Evolutionary conservation across 1,284 basidiomycete species (phyloP).

Genomic region (Cystobasidium pallidum): DNA sequence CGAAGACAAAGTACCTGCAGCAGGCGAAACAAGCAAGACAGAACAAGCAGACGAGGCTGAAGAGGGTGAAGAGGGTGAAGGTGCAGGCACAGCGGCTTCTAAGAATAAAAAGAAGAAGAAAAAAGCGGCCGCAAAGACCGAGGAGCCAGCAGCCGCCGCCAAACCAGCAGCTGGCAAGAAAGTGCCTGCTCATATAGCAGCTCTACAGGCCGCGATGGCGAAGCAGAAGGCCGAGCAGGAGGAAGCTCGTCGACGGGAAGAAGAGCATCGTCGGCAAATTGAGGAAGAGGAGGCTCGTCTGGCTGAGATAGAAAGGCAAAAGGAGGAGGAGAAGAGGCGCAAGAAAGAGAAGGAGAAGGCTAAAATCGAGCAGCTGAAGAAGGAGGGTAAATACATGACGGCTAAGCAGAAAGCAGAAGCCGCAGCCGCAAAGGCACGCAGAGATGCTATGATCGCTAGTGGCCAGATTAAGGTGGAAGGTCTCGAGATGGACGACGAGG

Average conservation of each 20-base stretch:
- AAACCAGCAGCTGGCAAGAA: constrained; percentile 57
- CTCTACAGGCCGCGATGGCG: constrained; percentile 73
- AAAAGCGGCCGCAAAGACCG: constrained; percentile 56
- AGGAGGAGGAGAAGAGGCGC: constrained; percentile 68
- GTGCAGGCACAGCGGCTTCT: constrained; percentile 60
- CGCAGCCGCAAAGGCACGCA: constrained; percentile 85
- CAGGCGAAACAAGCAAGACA: constrained; percentile 29
- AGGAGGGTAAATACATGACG: constrained; percentile 82
- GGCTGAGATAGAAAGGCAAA: constrained; percentile 70
- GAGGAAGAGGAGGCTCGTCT: constrained; percentile 82
- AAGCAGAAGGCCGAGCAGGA: constrained; percentile 83
- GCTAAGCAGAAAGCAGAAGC: constrained; percentile 96
- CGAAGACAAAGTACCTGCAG: constrained; percentile 14
- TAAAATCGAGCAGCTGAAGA: constrained; percentile 66
- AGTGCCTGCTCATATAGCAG: constrained; percentile 49
- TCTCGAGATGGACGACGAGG: constrained; percentile 64
- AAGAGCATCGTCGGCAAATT: constrained; percentile 76
- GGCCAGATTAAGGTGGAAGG: constrained; percentile 85
- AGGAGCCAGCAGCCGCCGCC: constrained; percentile 45
- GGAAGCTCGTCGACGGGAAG: constrained; percentile 68
- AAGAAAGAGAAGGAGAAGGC: constrained; percentile 82
- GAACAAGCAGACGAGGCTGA: constrained; percentile 61
- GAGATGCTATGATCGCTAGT: constrained; percentile 84
- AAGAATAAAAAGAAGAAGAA: constrained; percentile 55
- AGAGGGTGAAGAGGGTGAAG: constrained; percentile 64